Evolutionary conservation across 331 rosid genomes (phyloP), one percentile per base, ranked within the genome.

Genomic region (Telfairia occidentalis): DNA sequence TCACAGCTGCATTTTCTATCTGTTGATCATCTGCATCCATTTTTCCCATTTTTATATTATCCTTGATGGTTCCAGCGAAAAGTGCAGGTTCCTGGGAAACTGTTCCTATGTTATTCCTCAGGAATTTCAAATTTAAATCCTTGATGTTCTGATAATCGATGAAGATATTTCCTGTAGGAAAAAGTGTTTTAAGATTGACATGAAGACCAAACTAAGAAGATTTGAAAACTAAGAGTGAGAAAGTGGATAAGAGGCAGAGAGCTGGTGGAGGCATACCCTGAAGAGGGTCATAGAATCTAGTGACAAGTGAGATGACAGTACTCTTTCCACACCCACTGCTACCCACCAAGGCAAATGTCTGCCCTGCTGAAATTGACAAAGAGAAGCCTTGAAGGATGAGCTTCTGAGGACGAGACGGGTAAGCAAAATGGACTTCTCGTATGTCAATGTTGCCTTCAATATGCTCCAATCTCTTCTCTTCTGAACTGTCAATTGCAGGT

Each of bases 241-340:
- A 3, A 29, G 30, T 9, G 63, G 12, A 52, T n/a, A 54, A 53
- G 21, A n/a, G 28, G 70, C 4, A 55, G 34, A 63, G 46, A 12
- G 45, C 42, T 43, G 5, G 11, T 9, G 61, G 30, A 9, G 37
- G 53, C 85, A 72, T 70, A 90, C 98, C 97, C 80, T 78, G 77
- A 0, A 82, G 76, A 24, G 93, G 96, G 45, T 92, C 96, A 76
- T 92, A 92, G 78, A 92, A 92, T 86, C 97, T 87, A 48, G 85
- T 69, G 37, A 90, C 88, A 1, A 92, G 78, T 40, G 98, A 90
- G 80, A 90, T 89, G 48, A 87, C 84, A 13, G 98, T 92, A 79
- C 97, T 92, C 83, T 92, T 92, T 82, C 98, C 98, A 53, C 98
- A 92, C 21, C 98, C 98, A 37, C 98, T 92, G 75, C 90, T 80